These are phyloP conservation scores for Hsuehochloa calcarea DNA, from an alignment of 176 grass and related monocot species.

Conservation along the genomic window DNA sequence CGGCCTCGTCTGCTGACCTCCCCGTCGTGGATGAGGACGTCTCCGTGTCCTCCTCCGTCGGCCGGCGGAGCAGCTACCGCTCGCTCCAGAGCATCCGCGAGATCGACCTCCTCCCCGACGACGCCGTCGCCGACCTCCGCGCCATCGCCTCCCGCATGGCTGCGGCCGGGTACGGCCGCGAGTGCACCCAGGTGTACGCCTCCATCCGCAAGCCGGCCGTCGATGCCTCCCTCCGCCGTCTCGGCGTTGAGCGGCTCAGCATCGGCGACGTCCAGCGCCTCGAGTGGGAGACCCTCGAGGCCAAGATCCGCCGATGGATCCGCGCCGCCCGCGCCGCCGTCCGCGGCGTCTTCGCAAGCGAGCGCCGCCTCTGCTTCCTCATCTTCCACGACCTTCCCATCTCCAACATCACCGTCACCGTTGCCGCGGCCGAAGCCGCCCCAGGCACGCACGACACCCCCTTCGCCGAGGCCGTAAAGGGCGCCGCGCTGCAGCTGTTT, in stretches of 20 bases:
- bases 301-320: conserved; percentile 71
- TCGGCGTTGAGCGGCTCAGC: conserved; percentile 67
- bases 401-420: conserved; percentile 16
- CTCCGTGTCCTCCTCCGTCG: conserved; percentile 32
- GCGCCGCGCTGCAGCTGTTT: conserved; percentile 81
- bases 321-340: conserved; percentile 63
- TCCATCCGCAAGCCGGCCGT: conserved; percentile 65
- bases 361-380: conserved; percentile 60
- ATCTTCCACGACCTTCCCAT: conserved; percentile 52
- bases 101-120: conserved; percentile 84
- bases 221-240: conserved; percentile 69
- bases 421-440: conserved; percentile 19
- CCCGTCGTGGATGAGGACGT: conserved; percentile 28
- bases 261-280: conserved; percentile 68
- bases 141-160: conserved; percentile 76
- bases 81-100: conserved; percentile 77
- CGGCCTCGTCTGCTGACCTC: conserved; percentile 18
- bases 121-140: conserved; percentile 76
- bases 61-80: conserved; percentile 59
- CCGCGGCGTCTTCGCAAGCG: conserved; percentile 74
- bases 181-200: conserved; percentile 75
- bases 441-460: conserved; percentile 53
- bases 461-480: conserved; percentile 85
- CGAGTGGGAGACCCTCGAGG: conserved; percentile 56
- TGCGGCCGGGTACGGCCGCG: conserved; percentile 76